These are phyloP conservation scores for Nicotiana undulata DNA, from an alignment of 257 asterid species.

Conservation along the genomic window DNA sequence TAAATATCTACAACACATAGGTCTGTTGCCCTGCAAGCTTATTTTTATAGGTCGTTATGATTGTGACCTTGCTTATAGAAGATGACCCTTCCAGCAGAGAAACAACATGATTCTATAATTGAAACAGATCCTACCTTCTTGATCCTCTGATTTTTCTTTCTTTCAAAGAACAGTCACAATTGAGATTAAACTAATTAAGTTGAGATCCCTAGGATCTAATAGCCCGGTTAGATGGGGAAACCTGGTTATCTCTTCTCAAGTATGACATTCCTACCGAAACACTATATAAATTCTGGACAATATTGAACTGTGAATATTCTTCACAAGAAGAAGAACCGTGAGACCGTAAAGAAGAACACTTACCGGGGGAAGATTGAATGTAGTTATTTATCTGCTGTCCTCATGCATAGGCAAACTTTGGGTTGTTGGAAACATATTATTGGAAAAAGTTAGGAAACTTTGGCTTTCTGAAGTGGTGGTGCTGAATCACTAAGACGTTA, in stretches of 20 bases:
- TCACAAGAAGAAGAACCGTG: background rate
- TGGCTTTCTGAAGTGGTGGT: background rate
- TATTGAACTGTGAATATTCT: background rate
- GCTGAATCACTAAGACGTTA: background rate
- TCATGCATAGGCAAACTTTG: conserved; percentile 2
- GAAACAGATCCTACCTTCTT: background rate
- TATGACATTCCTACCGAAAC: background rate
- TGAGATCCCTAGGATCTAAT: background rate
- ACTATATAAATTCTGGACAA: background rate
- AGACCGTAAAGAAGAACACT: background rate
- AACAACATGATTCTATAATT: background rate
- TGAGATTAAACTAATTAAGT: background rate
- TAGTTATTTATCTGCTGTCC: background rate
- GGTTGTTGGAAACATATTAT: background rate
- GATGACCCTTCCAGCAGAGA: background rate
- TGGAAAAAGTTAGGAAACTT: background rate
- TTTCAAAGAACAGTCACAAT: background rate
- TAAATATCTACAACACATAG: background rate
- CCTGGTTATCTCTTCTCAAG: background rate
- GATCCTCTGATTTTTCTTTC: background rate
- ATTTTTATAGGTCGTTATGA: background rate
- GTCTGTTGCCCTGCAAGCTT: background rate
- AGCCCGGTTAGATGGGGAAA: background rate
- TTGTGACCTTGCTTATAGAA: background rate
- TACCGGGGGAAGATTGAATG: background rate